These are phyloP conservation scores for Pyrenophora seminiperda DNA, from an alignment of 2,329 filamentous ascomycete species.

Conservation along the genomic window DNA sequence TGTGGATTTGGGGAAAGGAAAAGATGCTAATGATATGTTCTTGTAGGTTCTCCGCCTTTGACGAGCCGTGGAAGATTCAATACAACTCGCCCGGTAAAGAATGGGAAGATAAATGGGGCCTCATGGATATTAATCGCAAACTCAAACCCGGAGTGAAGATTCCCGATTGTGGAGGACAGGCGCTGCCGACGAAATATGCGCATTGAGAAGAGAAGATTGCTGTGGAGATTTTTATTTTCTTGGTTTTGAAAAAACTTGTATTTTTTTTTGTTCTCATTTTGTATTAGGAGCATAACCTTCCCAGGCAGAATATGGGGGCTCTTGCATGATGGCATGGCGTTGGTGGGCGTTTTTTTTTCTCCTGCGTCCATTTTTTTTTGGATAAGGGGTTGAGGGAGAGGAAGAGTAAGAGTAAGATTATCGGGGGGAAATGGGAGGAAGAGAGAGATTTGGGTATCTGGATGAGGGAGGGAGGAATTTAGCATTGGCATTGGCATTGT, in stretches of 20 bases:
- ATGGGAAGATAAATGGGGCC: conserved; percentile 96
- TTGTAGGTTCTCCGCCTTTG: conserved; percentile 83
- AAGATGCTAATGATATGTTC: too few species aligned
- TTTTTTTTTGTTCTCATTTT: conserved; percentile 1
- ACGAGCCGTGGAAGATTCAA: conserved; percentile 89
- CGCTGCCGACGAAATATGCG: conserved; percentile 19
- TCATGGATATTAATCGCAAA: conserved; percentile 83
- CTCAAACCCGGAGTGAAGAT: conserved; percentile 84
- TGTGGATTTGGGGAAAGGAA: conserved; percentile 6
- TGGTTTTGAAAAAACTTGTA: not conserved
- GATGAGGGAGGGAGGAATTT: too few species aligned
- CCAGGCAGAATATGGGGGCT: too few species aligned
- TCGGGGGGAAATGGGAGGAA: too few species aligned
- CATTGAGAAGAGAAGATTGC: conserved; percentile 1
- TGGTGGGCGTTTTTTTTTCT: conserved; percentile 24
- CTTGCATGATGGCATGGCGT: conserved; percentile 35
- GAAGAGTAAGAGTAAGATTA: too few species aligned
- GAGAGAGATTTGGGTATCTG: too few species aligned
- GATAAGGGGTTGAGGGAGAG: too few species aligned
- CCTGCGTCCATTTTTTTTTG: too few species aligned
- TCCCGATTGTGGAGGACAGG: conserved; percentile 82
- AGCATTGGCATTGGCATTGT: too few species aligned
- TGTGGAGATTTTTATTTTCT: too few species aligned
- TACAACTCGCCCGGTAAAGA: conserved; percentile 70
- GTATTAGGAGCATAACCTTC: conserved; percentile 9